Conservation (phyloP, 139 green algal genomes). For the Ettlia oleoabundans region DNA sequence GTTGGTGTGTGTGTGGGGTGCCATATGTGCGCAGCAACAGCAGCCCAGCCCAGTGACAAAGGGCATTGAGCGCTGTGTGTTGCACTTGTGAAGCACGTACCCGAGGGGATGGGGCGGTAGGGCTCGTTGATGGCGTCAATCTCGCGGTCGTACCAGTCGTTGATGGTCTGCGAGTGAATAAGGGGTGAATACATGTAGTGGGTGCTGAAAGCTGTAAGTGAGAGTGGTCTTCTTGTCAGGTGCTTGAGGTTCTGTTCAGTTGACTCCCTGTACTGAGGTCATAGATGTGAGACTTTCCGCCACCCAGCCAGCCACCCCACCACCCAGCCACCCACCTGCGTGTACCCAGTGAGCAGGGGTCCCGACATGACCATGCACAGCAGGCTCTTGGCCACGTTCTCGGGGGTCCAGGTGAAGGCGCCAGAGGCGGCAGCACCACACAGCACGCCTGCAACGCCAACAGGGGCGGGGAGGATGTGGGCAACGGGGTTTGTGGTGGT, state of each 20-base stretch:
- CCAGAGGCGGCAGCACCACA: constrained; percentile 96
- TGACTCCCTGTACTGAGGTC: no score
- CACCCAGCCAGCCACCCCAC: neutral
- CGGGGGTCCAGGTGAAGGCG: constrained; percentile 91
- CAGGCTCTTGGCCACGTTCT: constrained; percentile 76
- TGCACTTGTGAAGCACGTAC: no score
- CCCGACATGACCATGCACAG: constrained; percentile 96
- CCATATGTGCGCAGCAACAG: no score
- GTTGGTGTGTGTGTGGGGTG: no score
- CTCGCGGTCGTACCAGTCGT: constrained; percentile 98
- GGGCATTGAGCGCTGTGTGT: no score
- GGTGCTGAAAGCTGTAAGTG: no score
- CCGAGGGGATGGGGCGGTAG: constrained; percentile 97
- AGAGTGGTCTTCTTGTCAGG: no score
- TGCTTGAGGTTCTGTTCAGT: no score
- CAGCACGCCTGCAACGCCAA: constrained; percentile 70
- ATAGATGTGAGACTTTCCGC: no score
- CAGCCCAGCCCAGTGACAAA: no score
- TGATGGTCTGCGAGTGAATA: constrained; percentile 90
- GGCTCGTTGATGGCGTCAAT: constrained; percentile 99
- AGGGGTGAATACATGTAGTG: neutral
- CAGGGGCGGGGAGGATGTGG: neutral
- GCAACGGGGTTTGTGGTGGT: neutral
- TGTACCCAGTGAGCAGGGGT: constrained; percentile 98
- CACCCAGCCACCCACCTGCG: constrained; percentile 64